Evolutionary conservation across 1,284 basidiomycete genomes (phyloP).

Genomic region (Abortiporus biennis): DNA sequence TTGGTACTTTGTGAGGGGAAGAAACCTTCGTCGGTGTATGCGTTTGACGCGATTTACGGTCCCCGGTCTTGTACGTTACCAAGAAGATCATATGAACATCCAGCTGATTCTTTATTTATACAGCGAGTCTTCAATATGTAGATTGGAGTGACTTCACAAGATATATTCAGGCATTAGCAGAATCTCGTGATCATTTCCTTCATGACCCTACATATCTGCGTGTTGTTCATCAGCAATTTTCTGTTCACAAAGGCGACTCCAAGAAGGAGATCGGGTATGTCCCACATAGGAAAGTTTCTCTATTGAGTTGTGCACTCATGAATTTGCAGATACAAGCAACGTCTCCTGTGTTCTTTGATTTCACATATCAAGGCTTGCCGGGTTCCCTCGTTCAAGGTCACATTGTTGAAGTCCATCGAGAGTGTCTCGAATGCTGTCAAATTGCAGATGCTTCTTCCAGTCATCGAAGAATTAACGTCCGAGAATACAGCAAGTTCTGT

Average conservation of each 20-base stretch:
- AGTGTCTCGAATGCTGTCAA: constrained; percentile 63
- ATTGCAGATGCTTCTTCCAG: constrained; percentile 56
- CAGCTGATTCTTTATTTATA: too few relatives aligned
- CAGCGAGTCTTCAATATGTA: constrained; percentile 74
- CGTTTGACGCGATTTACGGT: constrained; percentile 82
- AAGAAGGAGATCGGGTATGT: constrained; percentile 64
- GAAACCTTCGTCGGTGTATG: constrained; percentile 63
- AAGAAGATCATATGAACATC: constrained; percentile 9
- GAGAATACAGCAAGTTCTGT: constrained; percentile 18
- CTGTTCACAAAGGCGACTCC: constrained; percentile 45
- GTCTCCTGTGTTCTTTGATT: constrained; percentile 73
- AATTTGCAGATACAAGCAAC: constrained; percentile 59
- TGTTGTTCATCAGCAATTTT: constrained; percentile 56
- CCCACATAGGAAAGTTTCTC: background rate
- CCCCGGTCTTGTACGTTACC: background rate
- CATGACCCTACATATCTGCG: constrained; percentile 66
- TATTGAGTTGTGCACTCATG: constrained; percentile 1
- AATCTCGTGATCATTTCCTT: constrained; percentile 55
- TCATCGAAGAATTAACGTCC: constrained; percentile 40
- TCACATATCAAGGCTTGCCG: constrained; percentile 75
- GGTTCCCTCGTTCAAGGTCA: constrained; percentile 41
- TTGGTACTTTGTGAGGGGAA: constrained; percentile 34
- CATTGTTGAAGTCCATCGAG: constrained; percentile 55
- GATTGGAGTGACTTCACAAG: constrained; percentile 65
- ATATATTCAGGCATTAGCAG: constrained; percentile 58